Evolutionary conservation across 2,329 filamentous ascomycete species (phyloP).

Genomic region (Phaeosphaeriaceae sp.): DNA sequence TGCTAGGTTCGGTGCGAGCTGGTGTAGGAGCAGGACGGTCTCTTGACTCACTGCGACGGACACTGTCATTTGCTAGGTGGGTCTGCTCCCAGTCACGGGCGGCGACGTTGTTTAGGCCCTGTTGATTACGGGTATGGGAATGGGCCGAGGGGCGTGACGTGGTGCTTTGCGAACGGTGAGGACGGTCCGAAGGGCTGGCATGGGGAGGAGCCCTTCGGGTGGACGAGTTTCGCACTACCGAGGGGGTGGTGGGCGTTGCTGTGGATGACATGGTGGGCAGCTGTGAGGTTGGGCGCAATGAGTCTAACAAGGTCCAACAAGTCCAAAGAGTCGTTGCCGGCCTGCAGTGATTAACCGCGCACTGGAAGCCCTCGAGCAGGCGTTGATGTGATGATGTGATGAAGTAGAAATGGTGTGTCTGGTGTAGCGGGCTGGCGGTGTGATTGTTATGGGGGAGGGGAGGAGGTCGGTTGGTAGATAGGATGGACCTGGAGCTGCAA

Average conservation of each 20-base stretch:
- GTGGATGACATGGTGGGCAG: conserved; percentile 40
- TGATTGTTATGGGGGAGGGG: conserved; percentile 4
- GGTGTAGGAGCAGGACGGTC: conserved; percentile 53
- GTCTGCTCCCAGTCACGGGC: conserved; percentile 77
- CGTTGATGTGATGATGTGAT: conserved; percentile 13
- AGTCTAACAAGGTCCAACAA: too few species aligned
- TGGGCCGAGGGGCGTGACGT: conserved; percentile 35
- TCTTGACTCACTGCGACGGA: conserved; percentile 69
- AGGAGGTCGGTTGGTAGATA: background rate
- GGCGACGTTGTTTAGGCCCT: conserved; percentile 59
- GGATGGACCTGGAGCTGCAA: conserved; percentile 4
- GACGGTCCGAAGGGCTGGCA: conserved; percentile 37
- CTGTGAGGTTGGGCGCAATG: conserved; percentile 37
- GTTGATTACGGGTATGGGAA: conserved; percentile 47
- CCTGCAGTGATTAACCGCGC: conserved; percentile 20
- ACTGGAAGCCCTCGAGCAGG: conserved; percentile 21
- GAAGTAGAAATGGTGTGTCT: conserved; percentile 12
- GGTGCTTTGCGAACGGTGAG: conserved; percentile 47
- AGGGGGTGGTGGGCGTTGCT: conserved; percentile 51
- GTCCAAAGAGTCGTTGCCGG: conserved; percentile 32
- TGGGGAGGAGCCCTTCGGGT: conserved; percentile 34
- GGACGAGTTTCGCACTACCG: conserved; percentile 45
- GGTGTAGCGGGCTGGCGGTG: conserved; percentile 15
- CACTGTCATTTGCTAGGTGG: conserved; percentile 64
- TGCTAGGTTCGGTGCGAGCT: conserved; percentile 63